These are phyloP conservation scores for Mesostigma viride DNA, from an alignment of 139 green algal genomes.

Conservation along the genomic window DNA sequence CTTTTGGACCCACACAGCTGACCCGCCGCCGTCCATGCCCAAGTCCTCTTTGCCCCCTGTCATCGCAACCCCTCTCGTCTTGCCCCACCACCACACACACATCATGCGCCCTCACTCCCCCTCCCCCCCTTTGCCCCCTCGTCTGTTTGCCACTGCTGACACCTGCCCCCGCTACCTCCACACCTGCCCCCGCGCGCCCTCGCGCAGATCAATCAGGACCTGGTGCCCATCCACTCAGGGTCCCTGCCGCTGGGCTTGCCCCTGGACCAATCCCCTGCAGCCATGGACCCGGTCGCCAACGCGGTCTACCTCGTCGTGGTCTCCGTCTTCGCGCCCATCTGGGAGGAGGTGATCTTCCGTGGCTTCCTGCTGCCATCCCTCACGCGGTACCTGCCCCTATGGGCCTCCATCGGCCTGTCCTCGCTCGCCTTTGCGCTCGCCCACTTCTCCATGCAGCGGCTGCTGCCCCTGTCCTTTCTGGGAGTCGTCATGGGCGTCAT, in stretches of 20 bases:
- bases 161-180: neutral
- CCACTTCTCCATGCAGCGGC: constrained; percentile 70
- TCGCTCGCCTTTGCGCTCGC: constrained; percentile 67
- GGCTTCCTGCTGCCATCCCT: constrained; percentile 83
- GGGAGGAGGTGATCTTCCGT: constrained; percentile 90
- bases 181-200: too few relatives aligned
- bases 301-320: constrained; percentile 63
- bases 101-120: too few relatives aligned
- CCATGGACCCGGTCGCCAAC: constrained; percentile 48
- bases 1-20: too few relatives aligned
- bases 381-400: constrained; percentile 50
- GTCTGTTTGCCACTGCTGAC: too few relatives aligned
- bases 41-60: too few relatives aligned
- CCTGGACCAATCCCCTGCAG: constrained; percentile 35
- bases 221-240: constrained; percentile 11
- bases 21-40: too few relatives aligned
- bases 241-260: constrained; percentile 10
- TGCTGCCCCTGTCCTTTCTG: constrained; percentile 76
- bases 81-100: too few relatives aligned
- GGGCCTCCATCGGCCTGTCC: constrained; percentile 33
- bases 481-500: constrained; percentile 65
- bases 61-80: too few relatives aligned
- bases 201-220: constrained; percentile 11
- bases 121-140: too few relatives aligned
- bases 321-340: constrained; percentile 69